These are phyloP conservation scores for Rutstroemia sydowiana DNA, from an alignment of 2,329 filamentous ascomycete genomes.

Conservation along the genomic window DNA sequence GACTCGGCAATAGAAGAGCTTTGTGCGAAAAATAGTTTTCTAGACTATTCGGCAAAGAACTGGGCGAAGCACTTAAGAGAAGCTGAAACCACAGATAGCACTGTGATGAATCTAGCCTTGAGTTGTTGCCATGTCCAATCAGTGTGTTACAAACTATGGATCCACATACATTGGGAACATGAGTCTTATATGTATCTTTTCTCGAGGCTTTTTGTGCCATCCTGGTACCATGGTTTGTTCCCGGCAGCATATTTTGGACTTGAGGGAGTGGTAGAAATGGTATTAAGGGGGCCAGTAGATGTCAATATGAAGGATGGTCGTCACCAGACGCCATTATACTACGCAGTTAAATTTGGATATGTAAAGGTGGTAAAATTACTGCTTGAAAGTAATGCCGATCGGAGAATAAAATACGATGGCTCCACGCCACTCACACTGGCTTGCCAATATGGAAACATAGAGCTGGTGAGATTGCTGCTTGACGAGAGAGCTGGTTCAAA, in stretches of 20 bases:
- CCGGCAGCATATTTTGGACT: not conserved
- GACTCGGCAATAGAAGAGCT: not conserved
- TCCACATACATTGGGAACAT: not conserved
- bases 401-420: not conserved
- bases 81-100: not conserved
- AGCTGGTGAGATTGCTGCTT: not conserved
- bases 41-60: constrained; percentile 1
- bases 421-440: not conserved
- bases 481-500: no score
- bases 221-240: not conserved
- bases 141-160: not conserved
- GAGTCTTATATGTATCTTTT: not conserved
- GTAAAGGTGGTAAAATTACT: not conserved
- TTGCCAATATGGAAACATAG: not conserved
- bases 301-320: not conserved
- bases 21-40: not conserved
- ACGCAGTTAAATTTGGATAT: not conserved
- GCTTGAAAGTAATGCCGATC: not conserved
- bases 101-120: not conserved
- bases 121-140: not conserved
- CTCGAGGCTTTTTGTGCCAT: no score
- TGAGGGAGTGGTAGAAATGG: not conserved
- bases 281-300: not conserved
- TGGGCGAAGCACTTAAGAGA: not conserved
- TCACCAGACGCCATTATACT: not conserved